Conservation (phyloP, 1,139 yeast species). For the Maudiozyma humilis region DNA sequence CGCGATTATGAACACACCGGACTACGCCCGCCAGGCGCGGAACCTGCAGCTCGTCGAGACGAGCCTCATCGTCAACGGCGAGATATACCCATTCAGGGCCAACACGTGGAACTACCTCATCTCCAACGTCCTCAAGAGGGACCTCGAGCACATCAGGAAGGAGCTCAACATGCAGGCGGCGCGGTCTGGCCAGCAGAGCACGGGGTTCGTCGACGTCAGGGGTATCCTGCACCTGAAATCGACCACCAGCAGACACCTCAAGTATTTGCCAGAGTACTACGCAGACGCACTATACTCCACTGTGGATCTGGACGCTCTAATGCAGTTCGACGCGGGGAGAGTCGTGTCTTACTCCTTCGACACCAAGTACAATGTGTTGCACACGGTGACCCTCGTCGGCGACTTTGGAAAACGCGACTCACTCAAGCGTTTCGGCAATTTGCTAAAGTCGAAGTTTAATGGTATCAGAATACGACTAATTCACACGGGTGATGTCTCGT, state of each 20-base stretch:
- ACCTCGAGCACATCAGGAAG: constrained; percentile 20
- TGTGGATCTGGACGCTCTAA: constrained; percentile 12
- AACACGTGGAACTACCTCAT: constrained; percentile 30
- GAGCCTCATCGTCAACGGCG: constrained; percentile 65
- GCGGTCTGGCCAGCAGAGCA: constrained; percentile 3
- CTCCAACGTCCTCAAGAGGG: constrained; percentile 29
- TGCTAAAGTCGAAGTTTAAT: constrained; percentile 17
- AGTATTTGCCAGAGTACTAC: constrained; percentile 29
- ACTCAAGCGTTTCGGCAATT: constrained; percentile 16
- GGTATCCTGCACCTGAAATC: constrained; percentile 28
- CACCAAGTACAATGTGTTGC: constrained; percentile 18
- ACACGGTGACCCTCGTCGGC: constrained; percentile 28
- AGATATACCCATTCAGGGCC: constrained; percentile 38
- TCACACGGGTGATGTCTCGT: constrained; percentile 18
- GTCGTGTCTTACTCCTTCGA: constrained; percentile 13
- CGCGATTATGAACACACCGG: constrained; percentile 17
- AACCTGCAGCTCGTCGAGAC: constrained; percentile 43
- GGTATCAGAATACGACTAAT: constrained; percentile 28
- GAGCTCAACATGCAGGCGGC: constrained; percentile 14
- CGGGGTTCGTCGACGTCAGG: constrained; percentile 18
- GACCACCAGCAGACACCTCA: constrained; percentile 20
- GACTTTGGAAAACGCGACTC: constrained; percentile 22
- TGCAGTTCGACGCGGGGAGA: constrained; percentile 9
- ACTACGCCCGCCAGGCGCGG: constrained; percentile 29
- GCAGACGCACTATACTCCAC: constrained; percentile 25